These are phyloP conservation scores for Sideroxylon spinosum DNA, from an alignment of 179 eudicot species.

Conservation along the genomic window DNA sequence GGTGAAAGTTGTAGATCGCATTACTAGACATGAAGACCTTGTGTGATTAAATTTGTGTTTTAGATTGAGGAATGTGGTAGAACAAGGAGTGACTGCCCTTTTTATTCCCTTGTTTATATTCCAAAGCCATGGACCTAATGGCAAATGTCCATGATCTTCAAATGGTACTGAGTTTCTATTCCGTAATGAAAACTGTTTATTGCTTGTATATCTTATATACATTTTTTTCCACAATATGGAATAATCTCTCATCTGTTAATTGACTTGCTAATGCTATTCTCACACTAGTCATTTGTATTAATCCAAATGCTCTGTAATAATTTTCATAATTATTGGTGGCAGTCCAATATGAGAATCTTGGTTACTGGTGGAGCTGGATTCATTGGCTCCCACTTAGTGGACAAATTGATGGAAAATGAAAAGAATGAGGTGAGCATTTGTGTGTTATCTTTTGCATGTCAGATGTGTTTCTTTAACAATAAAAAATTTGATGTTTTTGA, in stretches of 20 bases:
- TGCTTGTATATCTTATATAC: neutral
- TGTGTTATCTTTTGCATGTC: neutral
- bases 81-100: neutral
- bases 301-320: neutral
- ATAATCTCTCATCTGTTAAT: neutral
- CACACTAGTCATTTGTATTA: neutral
- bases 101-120: neutral
- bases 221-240: neutral
- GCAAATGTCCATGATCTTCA: neutral
- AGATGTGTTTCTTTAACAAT: neutral
- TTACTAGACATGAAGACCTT: neutral
- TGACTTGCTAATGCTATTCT: neutral
- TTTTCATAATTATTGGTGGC: conserved; percentile 21
- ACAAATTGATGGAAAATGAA: conserved; percentile 77
- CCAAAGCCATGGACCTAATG: neutral
- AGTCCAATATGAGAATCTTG: conserved; percentile 93
- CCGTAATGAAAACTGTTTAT: neutral
- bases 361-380: conserved; percentile 95
- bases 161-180: neutral
- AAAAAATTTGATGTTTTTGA: neutral
- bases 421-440: conserved; percentile 68
- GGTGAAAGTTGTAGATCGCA: neutral
- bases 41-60: neutral
- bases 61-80: too few species aligned
- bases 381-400: conserved; percentile 89